These are phyloP conservation scores for Agrostemma githago DNA, from an alignment of 148 eudicot species.

Conservation along the genomic window DNA sequence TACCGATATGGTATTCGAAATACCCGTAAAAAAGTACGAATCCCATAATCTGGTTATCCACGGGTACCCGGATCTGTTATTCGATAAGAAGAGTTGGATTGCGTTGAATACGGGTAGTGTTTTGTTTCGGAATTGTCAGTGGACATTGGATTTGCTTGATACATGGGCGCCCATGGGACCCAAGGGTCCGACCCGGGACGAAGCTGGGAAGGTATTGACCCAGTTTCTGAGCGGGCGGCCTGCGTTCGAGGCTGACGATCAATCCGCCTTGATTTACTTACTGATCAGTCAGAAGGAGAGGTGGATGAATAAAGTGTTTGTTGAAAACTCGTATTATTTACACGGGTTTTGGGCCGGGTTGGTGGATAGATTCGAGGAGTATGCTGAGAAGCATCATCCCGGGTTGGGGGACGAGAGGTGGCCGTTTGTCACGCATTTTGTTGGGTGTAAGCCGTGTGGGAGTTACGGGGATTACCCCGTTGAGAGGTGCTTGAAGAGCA, in stretches of 20 bases:
- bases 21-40: constrained; percentile 52
- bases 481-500: constrained; percentile 80
- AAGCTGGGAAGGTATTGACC: constrained; percentile 64
- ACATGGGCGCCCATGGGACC: constrained; percentile 94
- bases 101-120: constrained; percentile 86
- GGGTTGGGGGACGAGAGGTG: constrained; percentile 67
- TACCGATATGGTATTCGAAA: constrained; percentile 79
- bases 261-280: constrained; percentile 73
- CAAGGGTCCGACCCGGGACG: constrained; percentile 62
- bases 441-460: constrained; percentile 95
- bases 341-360: constrained; percentile 88
- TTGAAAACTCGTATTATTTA: constrained; percentile 74
- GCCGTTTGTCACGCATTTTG: constrained; percentile 51
- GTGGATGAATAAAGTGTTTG: constrained; percentile 72
- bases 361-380: constrained; percentile 82
- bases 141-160: constrained; percentile 86
- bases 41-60: constrained; percentile 60
- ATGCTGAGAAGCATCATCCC: constrained; percentile 66
- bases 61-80: constrained; percentile 67
- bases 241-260: constrained; percentile 77
- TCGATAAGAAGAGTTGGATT: constrained; percentile 73
- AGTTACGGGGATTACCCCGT: constrained; percentile 83
- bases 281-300: constrained; percentile 47
- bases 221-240: constrained; percentile 69
- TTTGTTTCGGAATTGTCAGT: constrained; percentile 73